Evolutionary conservation across 1,284 basidiomycete genomes (phyloP), one percentile per base, ranked within the genome.

Genomic region (Ganoderma boninense): DNA sequence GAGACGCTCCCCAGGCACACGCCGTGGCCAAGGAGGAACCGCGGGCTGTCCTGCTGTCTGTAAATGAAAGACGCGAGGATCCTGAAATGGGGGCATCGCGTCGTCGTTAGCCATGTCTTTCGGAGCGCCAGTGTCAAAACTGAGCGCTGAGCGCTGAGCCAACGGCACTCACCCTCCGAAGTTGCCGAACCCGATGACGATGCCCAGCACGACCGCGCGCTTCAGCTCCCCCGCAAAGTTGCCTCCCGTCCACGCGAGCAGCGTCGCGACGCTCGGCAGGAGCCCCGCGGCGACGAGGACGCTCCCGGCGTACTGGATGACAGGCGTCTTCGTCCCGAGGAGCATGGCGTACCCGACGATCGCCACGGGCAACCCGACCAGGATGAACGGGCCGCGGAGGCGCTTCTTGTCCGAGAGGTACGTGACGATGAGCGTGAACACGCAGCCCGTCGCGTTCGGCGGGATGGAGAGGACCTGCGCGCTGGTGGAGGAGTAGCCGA

Each of bases 181-280:
- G 73, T 92, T 90, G 8, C 90, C 90, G 16, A 91, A 86, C 11
- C 86, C 86, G 68, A 92, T 90, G 76, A 91, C 89, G 84, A 90
- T 86, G 0, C 89, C 91, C 1, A 90, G 83, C 0, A 87, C 89
- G 1, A 89, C 84, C 0, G 90, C 91, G 2, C 90, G 85, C 78
- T 92, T 92, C 1, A 90, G 92, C 74, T 92, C 90, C 4, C 87
- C 88, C 2, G 88, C 88, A 18, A 92, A 86, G 72, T 92, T 92
- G 78, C 92, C 90, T 16, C 87, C 84, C 0, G 90, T 88, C 87
- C 90, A 91, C 66, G 87, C 87, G 14, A 90, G 78, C 42, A 90
- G 80, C n/a, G 90, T 80, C 1, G 90, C 85, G 73, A 89, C 90
- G 26, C 86, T 88, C 0, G 87, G 86, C 77, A 89, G 92, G 7